Evolutionary conservation across 352 stramenopile species (phyloP), one percentile per base, ranked within the genome.

Genomic region (Globisporangium orthogonon): DNA sequence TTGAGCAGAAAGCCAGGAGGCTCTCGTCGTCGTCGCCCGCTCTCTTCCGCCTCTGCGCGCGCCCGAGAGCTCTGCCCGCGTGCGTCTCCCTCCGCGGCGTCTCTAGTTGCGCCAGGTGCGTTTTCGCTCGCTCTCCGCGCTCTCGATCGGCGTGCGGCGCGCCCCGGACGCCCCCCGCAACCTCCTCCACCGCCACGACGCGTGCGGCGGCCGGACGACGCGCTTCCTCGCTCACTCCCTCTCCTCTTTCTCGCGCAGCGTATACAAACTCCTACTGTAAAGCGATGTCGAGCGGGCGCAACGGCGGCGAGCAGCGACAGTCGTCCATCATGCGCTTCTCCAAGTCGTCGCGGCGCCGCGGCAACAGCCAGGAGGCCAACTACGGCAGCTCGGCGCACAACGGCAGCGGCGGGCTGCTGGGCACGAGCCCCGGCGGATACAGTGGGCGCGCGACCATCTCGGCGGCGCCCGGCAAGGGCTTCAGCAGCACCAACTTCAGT

Each of bases 291-390:
- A 62, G 58, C 46, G 35, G 41, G n/a, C 50, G 58, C 33, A 55
- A 54, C 50, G 67, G 58, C 47, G 65, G 71, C 48, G 35, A 58
- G 58, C 44, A 43, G 30, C 67, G 62, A 45, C 65, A 69, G 55
- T 71, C 70, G 53, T 82, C 86, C 54, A 71, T 69, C 55, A 83
- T 86, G 65, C 78, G 81, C 60, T 88, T 91, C 60, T 83, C 63
- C 51, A 88, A 89, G 62, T 68, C 61, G 49, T 66, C 74, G 54
- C 78, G 78, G 5, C 66, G 81, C 43, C 78, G 81, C 55, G 81
- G 78, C 43, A 91, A 86, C 66, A 86, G 73, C 57, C 74, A 87
- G 44, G 76, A 86, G 28, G 75, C 74, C 9, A 60, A 69, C n/a
- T 59, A 74, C 31, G 66, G 62, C 56, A 60, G 53, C 29, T 62